Base-by-base conservation (phyloP, 345 rosid species). In the Eucalyptus cloeziana region DNA sequence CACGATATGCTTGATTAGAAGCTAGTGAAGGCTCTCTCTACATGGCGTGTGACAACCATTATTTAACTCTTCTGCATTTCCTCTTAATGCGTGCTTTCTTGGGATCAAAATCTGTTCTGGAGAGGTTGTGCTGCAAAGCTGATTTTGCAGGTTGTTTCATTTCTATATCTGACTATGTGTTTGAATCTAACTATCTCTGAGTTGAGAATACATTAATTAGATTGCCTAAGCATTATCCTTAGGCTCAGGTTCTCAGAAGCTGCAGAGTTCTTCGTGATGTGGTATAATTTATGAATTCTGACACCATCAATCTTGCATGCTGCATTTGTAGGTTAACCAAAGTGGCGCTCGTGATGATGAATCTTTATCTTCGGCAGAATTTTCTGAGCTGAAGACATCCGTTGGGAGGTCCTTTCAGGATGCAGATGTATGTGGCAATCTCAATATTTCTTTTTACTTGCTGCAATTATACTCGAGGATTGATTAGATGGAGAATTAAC, bases 321-420 rank as follows among this genome's bases (percentile, higher is more conserved):
- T 87, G 51, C 50, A 40, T 89, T 91, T 90, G 86, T 49, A 95
- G 96, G 91, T 87, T 87, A 90, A 90, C 83, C 90, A 58, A 91
- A 91, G 92, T 87, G 91, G 86, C 83, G 44, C 86, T 85, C 90
- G 91, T 71, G 93, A 91, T 87, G 91, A 92, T 91, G 96, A 87
- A 86, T 92, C 95, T 87, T 58, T 92, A 86, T 94, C 95, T 89
- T 93, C 90, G 80, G 81, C 93, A 89, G 96, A 93, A 91, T 91
- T 89, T 89, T 90, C 94, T 88, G 97, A 89, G 85, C 62, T 86
- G 58, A 95, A 97, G 95, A 83, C 89, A 87, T 91, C 94, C 22
- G 10, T 89, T 22, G 90, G 92, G 88, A 93, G 91, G 89, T 92
- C 95, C 90, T 93, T 80, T 87, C 87, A 22, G 76, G 85, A 88